Evolutionary conservation across 2,329 filamentous ascomycete genomes (phyloP).

Genomic region (Nectriaceae sp.): DNA sequence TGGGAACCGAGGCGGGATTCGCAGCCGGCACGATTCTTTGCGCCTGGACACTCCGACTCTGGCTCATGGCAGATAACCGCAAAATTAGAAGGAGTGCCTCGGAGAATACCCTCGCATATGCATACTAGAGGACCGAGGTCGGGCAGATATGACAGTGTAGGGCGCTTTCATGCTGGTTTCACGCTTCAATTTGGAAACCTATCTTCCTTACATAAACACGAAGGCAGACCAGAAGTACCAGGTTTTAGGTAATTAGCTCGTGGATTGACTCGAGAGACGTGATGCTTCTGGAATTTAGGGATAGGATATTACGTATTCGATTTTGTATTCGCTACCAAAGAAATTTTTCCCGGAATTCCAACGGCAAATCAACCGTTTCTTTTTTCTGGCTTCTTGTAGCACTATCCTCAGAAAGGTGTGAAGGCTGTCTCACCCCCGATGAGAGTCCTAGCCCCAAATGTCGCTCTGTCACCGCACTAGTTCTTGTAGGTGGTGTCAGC

Average conservation of each 20-base stretch:
- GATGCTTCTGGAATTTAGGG: background rate
- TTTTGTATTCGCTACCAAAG: background rate
- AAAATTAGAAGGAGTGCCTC: conserved; percentile 22
- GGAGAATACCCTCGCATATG: conserved; percentile 13
- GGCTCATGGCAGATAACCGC: conserved; percentile 27
- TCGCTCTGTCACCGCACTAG: background rate
- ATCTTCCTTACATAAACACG: too few relatives aligned
- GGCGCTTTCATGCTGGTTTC: background rate
- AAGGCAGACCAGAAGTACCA: too few relatives aligned
- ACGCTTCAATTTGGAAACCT: too few relatives aligned
- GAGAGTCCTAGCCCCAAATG: background rate
- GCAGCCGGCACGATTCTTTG: conserved; percentile 26
- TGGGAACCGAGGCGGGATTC: conserved; percentile 32
- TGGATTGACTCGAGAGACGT: background rate
- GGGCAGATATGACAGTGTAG: background rate
- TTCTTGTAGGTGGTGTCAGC: background rate
- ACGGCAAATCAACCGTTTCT: background rate
- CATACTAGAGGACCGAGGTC: conserved; percentile 13
- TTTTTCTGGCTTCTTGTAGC: background rate
- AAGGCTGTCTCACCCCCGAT: background rate
- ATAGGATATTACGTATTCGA: background rate
- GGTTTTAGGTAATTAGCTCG: background rate
- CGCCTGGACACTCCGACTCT: conserved; percentile 26
- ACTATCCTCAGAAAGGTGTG: background rate
- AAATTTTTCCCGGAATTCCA: conserved; percentile 1